A percentile compares a stretch with the other conserved stretches of the same genome.
phyloP scores from a whole-genome alignment of 768 basidiomycete genomes.

The Panaeolus cyanescens region DNA sequence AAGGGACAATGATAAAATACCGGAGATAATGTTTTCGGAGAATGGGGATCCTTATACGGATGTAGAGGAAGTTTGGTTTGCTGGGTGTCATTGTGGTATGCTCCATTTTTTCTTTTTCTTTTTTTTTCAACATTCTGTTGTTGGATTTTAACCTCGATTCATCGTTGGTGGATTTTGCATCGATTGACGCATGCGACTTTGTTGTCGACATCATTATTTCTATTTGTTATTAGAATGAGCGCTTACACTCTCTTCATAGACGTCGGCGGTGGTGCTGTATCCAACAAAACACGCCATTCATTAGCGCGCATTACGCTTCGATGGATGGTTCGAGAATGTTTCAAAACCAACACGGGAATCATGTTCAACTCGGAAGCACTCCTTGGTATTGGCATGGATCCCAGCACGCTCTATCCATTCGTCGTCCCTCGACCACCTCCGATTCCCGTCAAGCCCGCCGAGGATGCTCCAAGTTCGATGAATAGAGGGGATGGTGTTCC shows the following conservation, averaged over 20 bases:
- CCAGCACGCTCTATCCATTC: conserved; percentile 43
- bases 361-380: conserved; percentile 55
- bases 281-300: conserved; percentile 44
- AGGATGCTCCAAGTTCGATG: not conserved
- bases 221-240: not conserved
- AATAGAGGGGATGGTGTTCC: not conserved
- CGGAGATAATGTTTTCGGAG: conserved; percentile 34
- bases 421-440: conserved; percentile 40
- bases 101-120: not conserved
- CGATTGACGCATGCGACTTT: not conserved
- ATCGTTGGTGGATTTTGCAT: not conserved
- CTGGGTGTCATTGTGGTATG: conserved; percentile 52
- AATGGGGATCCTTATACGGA: conserved; percentile 20
- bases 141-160: not conserved
- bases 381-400: conserved; percentile 50
- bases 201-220: too few relatives aligned
- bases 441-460: conserved; percentile 16
- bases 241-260: conserved; percentile 29
- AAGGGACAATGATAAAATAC: conserved; percentile 24
- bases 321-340: conserved; percentile 78
- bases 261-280: conserved; percentile 59
- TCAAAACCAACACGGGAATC: conserved; percentile 61
- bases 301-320: conserved; percentile 58
- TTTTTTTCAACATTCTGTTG: not conserved
- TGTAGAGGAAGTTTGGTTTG: conserved; percentile 70